A percentile compares a stretch with the other conserved stretches of the same genome.
Evolutionary conservation across 2,329 filamentous ascomycete genomes (phyloP).

Genomic region (Arthrinium puccinioides): DNA sequence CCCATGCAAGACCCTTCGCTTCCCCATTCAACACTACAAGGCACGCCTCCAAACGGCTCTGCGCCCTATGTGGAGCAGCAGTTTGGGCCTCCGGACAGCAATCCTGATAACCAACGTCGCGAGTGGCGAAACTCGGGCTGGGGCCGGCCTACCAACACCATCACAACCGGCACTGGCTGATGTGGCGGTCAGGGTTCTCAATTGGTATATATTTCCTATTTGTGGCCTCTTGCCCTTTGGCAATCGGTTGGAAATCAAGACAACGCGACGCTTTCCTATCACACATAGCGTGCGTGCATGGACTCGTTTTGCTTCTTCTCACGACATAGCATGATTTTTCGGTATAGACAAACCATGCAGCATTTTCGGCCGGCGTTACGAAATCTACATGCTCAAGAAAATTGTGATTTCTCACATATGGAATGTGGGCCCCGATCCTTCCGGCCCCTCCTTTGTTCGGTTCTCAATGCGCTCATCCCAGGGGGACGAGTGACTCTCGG

Average conservation of each 20-base stretch:
- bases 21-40: slow-evolving; percentile 32
- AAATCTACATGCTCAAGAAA: slow-evolving; percentile 10
- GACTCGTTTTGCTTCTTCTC: slow-evolving; percentile 12
- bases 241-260: too few species aligned
- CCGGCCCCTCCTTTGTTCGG: too few species aligned
- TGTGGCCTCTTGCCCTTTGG: background rate
- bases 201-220: slow-evolving; percentile 4
- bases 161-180: slow-evolving; percentile 38
- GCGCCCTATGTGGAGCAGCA: slow-evolving; percentile 37
- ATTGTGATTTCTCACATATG: too few species aligned
- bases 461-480: too few species aligned
- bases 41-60: slow-evolving; percentile 40
- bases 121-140: slow-evolving; percentile 54
- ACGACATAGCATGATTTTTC: slow-evolving; percentile 19
- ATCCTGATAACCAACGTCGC: slow-evolving; percentile 35
- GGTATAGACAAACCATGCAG: slow-evolving; percentile 19
- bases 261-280: too few species aligned
- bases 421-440: too few species aligned
- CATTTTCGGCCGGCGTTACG: slow-evolving; percentile 24
- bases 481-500: too few species aligned
- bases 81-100: slow-evolving; percentile 36
- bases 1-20: slow-evolving; percentile 59
- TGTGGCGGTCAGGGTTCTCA: background rate
- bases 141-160: slow-evolving; percentile 41
- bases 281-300: too few species aligned